phyloP scores from a whole-genome alignment of 2,329 filamentous ascomycete species.

The Trichoderma cornu-damae region DNA sequence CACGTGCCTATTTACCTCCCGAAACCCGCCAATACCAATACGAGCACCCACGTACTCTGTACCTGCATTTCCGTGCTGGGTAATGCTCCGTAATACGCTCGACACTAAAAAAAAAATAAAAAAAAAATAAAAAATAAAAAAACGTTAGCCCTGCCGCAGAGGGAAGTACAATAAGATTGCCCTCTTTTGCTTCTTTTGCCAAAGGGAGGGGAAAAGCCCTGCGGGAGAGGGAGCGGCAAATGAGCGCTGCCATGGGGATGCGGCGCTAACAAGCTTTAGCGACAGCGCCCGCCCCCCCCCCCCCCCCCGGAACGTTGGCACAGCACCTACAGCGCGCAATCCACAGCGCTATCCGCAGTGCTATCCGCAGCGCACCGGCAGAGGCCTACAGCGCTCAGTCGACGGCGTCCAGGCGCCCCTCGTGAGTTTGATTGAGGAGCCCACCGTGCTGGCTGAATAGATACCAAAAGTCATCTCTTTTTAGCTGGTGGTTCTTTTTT shows the following conservation, averaged over 20 bases:
- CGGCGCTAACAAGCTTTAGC: conserved; percentile 11
- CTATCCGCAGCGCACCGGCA: background rate
- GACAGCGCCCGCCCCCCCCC: background rate
- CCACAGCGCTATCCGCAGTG: conserved; percentile 4
- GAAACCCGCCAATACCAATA: conserved; percentile 12
- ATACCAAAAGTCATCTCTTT: no score
- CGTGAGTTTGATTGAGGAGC: conserved; percentile 4
- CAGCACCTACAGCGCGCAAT: conserved; percentile 3
- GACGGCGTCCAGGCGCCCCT: conserved; percentile 5
- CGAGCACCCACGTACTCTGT: conserved; percentile 1
- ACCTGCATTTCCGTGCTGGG: background rate
- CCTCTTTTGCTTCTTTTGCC: no score
- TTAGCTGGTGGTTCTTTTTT: background rate
- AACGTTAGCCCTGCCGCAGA: background rate
- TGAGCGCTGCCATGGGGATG: conserved; percentile 5
- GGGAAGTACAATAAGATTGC: conserved; percentile 11
- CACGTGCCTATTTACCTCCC: conserved; percentile 8
- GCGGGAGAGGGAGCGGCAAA: conserved; percentile 5
- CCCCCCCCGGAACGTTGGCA: background rate
- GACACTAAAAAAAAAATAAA: no score
- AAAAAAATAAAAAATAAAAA: no score
- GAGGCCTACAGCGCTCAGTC: background rate
- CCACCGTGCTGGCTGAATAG: background rate
- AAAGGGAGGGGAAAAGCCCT: conserved; percentile 4
- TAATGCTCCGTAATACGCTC: no score